These are phyloP conservation scores for Beauveria medogensis DNA, from an alignment of 2,329 filamentous ascomycete genomes.

Conservation along the genomic window DNA sequence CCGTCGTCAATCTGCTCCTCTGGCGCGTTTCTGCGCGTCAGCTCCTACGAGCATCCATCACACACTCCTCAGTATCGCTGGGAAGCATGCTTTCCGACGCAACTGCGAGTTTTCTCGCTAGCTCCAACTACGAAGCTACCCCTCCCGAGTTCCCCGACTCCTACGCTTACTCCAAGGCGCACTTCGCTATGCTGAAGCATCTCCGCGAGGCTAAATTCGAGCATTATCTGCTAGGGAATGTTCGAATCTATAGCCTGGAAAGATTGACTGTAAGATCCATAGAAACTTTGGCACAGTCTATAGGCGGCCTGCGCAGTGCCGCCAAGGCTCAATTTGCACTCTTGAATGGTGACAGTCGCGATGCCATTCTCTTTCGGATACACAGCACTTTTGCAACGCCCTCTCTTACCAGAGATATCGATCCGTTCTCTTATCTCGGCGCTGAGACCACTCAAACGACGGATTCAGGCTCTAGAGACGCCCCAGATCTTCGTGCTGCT, in stretches of 20 bases:
- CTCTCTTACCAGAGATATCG: neutral
- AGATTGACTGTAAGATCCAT: conserved; percentile 70
- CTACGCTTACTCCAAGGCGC: conserved; percentile 51
- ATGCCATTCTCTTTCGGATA: conserved; percentile 1
- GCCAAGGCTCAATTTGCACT: conserved; percentile 79
- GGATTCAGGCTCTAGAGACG: neutral
- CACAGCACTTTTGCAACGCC: neutral
- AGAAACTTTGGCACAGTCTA: conserved; percentile 72
- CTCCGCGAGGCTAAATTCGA: conserved; percentile 77
- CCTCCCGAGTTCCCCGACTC: conserved; percentile 30
- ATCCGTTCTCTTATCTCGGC: neutral
- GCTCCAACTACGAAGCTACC: conserved; percentile 55
- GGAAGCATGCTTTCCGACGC: conserved; percentile 73
- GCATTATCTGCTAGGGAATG: conserved; percentile 69
- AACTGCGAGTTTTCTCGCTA: conserved; percentile 71
- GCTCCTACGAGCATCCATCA: conserved; percentile 62
- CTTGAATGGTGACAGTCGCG: conserved; percentile 41
- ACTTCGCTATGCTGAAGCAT: conserved; percentile 59
- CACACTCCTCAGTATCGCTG: conserved; percentile 62
- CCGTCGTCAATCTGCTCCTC: conserved; percentile 61
- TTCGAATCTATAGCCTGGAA: conserved; percentile 67
- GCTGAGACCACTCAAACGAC: neutral
- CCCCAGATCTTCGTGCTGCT: neutral
- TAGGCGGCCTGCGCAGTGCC: conserved; percentile 79
- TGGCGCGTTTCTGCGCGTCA: conserved; percentile 67